Evolutionary conservation across 768 basidiomycete genomes (phyloP).

Genomic region (Trametes elegans): DNA sequence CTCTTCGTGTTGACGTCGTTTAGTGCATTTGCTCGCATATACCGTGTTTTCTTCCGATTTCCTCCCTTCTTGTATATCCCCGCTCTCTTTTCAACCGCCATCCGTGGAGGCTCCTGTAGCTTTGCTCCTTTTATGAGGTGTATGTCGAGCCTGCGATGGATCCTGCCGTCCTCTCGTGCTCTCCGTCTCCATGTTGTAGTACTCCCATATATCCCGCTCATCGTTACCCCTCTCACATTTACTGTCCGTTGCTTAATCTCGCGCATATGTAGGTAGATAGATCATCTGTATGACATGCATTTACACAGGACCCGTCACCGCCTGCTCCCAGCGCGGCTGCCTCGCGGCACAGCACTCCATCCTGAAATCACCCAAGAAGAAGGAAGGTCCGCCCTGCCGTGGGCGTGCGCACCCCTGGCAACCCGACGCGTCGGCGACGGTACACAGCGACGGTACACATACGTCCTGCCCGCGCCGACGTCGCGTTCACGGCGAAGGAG

Average conservation of each 20-base stretch:
- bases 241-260: neutral
- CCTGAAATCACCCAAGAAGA: too few relatives aligned
- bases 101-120: conserved; percentile 17
- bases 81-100: too few relatives aligned
- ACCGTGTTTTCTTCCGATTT: neutral
- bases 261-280: conserved; percentile 9
- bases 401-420: too few relatives aligned
- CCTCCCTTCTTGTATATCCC: conserved; percentile 3
- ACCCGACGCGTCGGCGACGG: too few relatives aligned
- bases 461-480: too few relatives aligned
- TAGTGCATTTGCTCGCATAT: too few relatives aligned
- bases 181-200: neutral
- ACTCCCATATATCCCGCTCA: conserved; percentile 11
- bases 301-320: neutral
- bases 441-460: too few relatives aligned
- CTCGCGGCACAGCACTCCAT: too few relatives aligned
- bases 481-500: conserved; percentile 32
- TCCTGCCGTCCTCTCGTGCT: neutral
- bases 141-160: conserved; percentile 19
- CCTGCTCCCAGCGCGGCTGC: neutral
- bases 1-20: too few relatives aligned
- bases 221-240: conserved; percentile 6
- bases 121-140: conserved; percentile 9
- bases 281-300: neutral
- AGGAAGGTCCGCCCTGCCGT: too few relatives aligned